Conservation (phyloP, 306 rosid species). For the Herpetospermum pedunculosum region DNA sequence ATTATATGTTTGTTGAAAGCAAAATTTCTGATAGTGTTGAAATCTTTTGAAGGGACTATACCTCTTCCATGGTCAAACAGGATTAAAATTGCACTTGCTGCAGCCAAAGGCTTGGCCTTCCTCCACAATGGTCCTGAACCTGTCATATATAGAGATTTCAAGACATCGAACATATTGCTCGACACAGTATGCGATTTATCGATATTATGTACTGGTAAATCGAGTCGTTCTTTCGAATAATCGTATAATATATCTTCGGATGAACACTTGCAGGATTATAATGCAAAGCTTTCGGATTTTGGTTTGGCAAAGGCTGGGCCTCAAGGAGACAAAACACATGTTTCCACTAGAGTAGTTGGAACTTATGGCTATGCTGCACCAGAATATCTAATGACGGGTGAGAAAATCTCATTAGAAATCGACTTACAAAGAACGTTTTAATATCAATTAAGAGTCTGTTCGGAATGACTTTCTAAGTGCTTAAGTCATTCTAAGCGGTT, state of each 20-base stretch:
- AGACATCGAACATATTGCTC: constrained; percentile 92
- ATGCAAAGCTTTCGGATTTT: constrained; percentile 96
- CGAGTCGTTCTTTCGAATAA: not conserved
- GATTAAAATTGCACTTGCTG: constrained; percentile 88
- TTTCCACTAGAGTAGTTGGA: constrained; percentile 90
- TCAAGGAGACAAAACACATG: constrained; percentile 91
- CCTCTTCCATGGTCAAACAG: constrained; percentile 95
- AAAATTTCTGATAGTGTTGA: constrained; percentile 22
- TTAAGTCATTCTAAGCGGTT: too few relatives aligned
- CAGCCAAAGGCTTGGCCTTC: constrained; percentile 91
- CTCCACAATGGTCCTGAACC: constrained; percentile 94
- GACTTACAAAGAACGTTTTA: not conserved
- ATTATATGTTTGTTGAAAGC: not conserved
- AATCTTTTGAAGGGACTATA: constrained; percentile 65
- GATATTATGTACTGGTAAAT: not conserved
- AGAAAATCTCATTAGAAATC: not conserved
- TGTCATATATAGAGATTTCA: constrained; percentile 94
- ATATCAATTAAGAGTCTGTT: too few relatives aligned
- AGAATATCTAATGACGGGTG: constrained; percentile 94
- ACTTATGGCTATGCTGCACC: constrained; percentile 96
- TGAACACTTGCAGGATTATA: constrained; percentile 51
- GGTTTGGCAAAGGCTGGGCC: constrained; percentile 99
- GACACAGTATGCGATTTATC: constrained; percentile 47
- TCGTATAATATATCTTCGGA: not conserved
- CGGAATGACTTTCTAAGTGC: too few relatives aligned